Percentiles rank a stretch among this genome's conserved stretches.
Conservation (phyloP, 2,329 filamentous ascomycete species). For the Colletotrichum sojae region DNA sequence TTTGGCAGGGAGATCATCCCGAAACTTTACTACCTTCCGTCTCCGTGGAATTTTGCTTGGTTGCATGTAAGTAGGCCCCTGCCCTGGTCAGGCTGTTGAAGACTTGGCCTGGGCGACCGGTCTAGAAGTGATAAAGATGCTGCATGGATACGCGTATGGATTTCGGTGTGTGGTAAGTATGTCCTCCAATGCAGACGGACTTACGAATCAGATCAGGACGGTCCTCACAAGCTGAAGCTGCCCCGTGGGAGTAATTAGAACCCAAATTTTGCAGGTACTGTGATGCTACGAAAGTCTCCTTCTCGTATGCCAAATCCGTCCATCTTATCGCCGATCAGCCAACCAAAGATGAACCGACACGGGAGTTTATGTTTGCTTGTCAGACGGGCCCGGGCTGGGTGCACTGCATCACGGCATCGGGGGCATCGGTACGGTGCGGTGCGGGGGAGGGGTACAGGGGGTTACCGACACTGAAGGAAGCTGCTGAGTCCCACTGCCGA, state of each 20-base stretch:
- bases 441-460: neutral
- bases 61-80: too few relatives aligned
- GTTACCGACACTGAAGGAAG: neutral
- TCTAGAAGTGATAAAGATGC: too few relatives aligned
- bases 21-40: neutral
- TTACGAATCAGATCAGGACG: too few relatives aligned
- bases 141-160: too few relatives aligned
- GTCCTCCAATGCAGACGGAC: too few relatives aligned
- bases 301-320: neutral
- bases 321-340: neutral
- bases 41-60: too few relatives aligned
- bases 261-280: too few relatives aligned
- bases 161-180: too few relatives aligned
- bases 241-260: neutral
- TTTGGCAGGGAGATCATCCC: neutral
- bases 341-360: slow-evolving; percentile 1
- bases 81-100: too few relatives aligned
- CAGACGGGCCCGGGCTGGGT: neutral
- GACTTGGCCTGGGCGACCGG: too few relatives aligned
- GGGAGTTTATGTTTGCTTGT: too few relatives aligned
- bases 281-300: neutral
- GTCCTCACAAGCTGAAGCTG: neutral
- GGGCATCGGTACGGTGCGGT: neutral
- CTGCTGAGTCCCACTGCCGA: neutral
- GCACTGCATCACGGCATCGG: neutral